Conservation (phyloP, 768 basidiomycete species). For the Trametopsis cervina region DNA sequence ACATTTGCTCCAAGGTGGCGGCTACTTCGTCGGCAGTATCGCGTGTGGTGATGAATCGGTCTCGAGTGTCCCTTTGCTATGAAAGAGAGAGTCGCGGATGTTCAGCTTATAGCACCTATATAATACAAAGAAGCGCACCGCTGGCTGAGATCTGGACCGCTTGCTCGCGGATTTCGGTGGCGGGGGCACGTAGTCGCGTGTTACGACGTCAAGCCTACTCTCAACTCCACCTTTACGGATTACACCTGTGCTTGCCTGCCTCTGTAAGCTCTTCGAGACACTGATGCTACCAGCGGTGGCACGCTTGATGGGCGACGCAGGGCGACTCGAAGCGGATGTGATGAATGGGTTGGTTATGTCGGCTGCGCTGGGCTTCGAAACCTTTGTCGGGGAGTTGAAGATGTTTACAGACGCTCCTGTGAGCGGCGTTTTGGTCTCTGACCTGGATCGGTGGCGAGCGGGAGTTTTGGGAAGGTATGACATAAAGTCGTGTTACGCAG, state of each 20-base stretch:
- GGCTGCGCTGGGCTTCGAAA: slow-evolving; percentile 31
- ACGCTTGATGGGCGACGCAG: slow-evolving; percentile 62
- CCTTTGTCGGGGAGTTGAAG: slow-evolving; percentile 19
- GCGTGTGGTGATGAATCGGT: slow-evolving; percentile 67
- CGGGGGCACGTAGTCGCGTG: slow-evolving; percentile 69
- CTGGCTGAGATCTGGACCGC: slow-evolving; percentile 69
- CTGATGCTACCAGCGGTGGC: slow-evolving; percentile 39
- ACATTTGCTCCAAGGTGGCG: slow-evolving; percentile 58
- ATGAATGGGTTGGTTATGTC: slow-evolving; percentile 57
- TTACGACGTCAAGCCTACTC: slow-evolving; percentile 69
- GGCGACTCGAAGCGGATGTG: slow-evolving; percentile 27
- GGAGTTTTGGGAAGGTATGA: slow-evolving; percentile 37
- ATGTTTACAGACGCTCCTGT: slow-evolving; percentile 37
- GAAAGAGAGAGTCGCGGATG: neutral
- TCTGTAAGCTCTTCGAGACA: slow-evolving; percentile 46
- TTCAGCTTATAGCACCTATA: neutral
- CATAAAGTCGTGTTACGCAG: slow-evolving; percentile 17
- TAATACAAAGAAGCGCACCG: too few relatives aligned
- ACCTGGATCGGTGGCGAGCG: slow-evolving; percentile 38
- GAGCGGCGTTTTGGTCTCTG: slow-evolving; percentile 42
- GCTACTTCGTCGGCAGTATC: slow-evolving; percentile 48
- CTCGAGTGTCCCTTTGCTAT: slow-evolving; percentile 47
- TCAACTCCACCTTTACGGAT: slow-evolving; percentile 75
- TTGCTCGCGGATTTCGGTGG: slow-evolving; percentile 50
- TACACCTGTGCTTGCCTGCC: slow-evolving; percentile 61